Conservation (phyloP, 2,329 filamentous ascomycete species). For the Xylariaceae sp. region DNA sequence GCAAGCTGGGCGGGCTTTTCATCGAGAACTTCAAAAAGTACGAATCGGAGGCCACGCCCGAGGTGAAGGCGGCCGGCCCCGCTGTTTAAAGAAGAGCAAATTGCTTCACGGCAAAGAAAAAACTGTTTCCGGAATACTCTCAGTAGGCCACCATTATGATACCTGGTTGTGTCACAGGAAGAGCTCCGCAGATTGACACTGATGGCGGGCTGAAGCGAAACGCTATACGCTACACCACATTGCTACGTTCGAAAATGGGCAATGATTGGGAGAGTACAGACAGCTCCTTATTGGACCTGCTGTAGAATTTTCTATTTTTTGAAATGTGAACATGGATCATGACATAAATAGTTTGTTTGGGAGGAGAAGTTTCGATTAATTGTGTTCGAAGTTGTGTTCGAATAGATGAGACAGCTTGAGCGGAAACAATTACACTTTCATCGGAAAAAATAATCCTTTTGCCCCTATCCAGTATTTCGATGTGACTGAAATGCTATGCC, state of each 20-base stretch:
- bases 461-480: too few relatives aligned
- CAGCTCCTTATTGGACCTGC: not conserved
- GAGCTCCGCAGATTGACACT: slow-evolving; percentile 7
- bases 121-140: slow-evolving; percentile 8
- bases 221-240: slow-evolving; percentile 13
- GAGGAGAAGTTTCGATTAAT: too few relatives aligned
- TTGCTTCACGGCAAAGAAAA: slow-evolving; percentile 8
- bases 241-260: not conserved
- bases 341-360: too few relatives aligned
- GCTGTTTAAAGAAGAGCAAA: slow-evolving; percentile 24
- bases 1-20: slow-evolving; percentile 86
- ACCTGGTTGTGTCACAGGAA: slow-evolving; percentile 7
- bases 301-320: too few relatives aligned
- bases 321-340: too few relatives aligned
- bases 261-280: not conserved
- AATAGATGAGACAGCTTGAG: too few relatives aligned
- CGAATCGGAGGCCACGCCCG: slow-evolving; percentile 73
- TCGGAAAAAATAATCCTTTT: too few relatives aligned
- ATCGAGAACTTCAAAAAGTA: slow-evolving; percentile 98
- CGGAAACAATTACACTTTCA: too few relatives aligned
- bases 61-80: slow-evolving; percentile 68
- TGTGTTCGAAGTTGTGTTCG: too few relatives aligned
- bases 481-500: too few relatives aligned
- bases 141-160: slow-evolving; percentile 16
- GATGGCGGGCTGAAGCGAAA: slow-evolving; percentile 20